phyloP scores from a whole-genome alignment of 768 basidiomycete species.

The Mrakia frigida region DNA sequence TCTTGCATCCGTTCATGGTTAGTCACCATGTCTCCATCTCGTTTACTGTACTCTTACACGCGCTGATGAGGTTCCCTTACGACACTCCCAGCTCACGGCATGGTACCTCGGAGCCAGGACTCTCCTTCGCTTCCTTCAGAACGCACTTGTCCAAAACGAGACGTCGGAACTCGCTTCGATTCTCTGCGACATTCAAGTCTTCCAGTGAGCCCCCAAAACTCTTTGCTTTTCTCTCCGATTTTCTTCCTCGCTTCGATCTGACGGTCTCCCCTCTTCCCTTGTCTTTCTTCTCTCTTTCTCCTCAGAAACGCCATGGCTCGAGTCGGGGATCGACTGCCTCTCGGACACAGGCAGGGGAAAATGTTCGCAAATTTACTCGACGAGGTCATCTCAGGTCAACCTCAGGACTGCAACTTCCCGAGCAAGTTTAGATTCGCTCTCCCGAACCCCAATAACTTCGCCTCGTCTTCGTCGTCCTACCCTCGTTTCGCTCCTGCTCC shows the following conservation, averaged over 20 bases:
- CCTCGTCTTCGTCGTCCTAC: too few species aligned
- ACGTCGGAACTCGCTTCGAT: neutral
- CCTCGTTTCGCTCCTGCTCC: too few species aligned
- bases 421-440: neutral
- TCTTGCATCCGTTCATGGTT: neutral
- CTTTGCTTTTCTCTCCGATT: neutral
- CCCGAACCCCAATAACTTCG: neutral
- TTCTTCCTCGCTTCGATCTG: neutral
- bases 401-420: neutral
- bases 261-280: neutral
- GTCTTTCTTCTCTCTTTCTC: neutral
- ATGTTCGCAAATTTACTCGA: neutral
- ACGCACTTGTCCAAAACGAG: neutral
- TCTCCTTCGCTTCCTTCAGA: conserved; percentile 7
- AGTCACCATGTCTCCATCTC: neutral
- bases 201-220: neutral
- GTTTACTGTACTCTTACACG: neutral
- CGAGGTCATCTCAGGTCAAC: neutral
- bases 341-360: neutral
- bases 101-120: conserved; percentile 5
- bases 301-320: neutral
- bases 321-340: neutral
- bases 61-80: neutral
- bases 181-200: neutral
- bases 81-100: neutral